Evolutionary conservation across 805 yeast species (phyloP), one percentile per base, ranked within the genome.

Genomic region (Komagataella populi): DNA sequence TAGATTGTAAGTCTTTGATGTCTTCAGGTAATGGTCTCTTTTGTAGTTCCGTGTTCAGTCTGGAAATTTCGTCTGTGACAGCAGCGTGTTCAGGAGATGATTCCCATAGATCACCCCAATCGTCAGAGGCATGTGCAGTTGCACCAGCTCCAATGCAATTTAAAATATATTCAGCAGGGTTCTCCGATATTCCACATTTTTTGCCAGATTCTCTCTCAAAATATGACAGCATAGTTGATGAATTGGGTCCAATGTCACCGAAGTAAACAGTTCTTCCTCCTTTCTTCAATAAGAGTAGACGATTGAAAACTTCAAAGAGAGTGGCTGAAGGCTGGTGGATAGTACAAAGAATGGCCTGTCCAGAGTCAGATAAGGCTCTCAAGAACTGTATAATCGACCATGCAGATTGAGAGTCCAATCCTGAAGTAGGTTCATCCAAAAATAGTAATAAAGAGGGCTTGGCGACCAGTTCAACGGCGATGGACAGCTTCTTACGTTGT

Each of bases 71-170:
- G 1, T 53, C 46, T n/a, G 64, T 59, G 45, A 63, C 61, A 2
- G 53, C 54, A 4, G 50, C 51, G 52, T 50, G 68, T 50, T 67
- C 63, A 1, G 64, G 64, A 2, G 68, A 64, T 63, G 65, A 6
- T 55, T 56, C 44, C 93, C 93, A 85, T 10, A 76, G 70, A 8
- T 80, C 77, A 62, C 71, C 70, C 82, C 86, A 85, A 63, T 85
- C 82, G 49, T 73, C 74, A 30, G 65, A 60, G 16, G 74, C 77
- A 51, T 68, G 60, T 3, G 87, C 83, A 24, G 87, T 83, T 2
- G 91, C 88, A 61, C 87, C 90, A 39, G 91, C 90, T 54, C 91
- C 91, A 63, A 85, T 81, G 52, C 79, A 79, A 55, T 81, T 81
- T 57, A 84, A 67, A 66, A 83, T 80, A 69, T 83, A 84, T 64